phyloP scores from a whole-genome alignment of 2,329 filamentous ascomycete genomes.

The Curvularia lunata region DNA sequence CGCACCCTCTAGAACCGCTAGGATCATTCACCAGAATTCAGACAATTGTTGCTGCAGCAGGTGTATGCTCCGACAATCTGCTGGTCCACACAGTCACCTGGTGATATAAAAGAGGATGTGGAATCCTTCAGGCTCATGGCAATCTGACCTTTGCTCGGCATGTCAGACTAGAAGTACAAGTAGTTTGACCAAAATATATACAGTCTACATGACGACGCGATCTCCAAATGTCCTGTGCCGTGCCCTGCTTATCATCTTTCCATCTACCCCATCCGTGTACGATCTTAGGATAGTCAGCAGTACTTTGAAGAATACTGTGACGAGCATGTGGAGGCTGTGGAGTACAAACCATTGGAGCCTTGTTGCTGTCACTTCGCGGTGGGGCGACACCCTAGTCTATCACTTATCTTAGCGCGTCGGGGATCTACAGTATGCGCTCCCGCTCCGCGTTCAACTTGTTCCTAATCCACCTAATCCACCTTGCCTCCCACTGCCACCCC shows the following conservation, averaged over 20 bases:
- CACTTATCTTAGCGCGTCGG: conserved; percentile 31
- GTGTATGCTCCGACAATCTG: neutral
- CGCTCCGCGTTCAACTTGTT: conserved; percentile 16
- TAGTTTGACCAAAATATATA: neutral
- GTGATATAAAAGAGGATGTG: neutral
- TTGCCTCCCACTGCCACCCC: neutral
- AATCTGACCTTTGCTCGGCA: neutral
- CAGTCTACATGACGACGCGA: neutral
- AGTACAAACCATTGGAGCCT: neutral
- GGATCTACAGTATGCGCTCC: conserved; percentile 12
- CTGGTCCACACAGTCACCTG: neutral
- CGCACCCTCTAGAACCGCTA: neutral
- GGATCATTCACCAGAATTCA: neutral
- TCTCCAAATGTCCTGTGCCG: neutral
- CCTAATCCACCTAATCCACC: conserved; percentile 6
- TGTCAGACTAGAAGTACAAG: neutral
- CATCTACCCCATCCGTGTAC: neutral
- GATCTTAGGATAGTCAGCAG: neutral
- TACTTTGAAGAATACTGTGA: neutral
- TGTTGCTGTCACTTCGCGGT: neutral
- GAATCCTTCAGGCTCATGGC: neutral
- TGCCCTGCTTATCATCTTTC: neutral
- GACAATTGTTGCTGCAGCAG: neutral
- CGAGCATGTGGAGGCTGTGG: neutral
- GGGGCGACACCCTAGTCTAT: conserved; percentile 11